A percentile compares a stretch with the other conserved stretches of the same genome.
Conservation (phyloP, 2,329 filamentous ascomycete species). For the Domatiomyces catenatus region DNA sequence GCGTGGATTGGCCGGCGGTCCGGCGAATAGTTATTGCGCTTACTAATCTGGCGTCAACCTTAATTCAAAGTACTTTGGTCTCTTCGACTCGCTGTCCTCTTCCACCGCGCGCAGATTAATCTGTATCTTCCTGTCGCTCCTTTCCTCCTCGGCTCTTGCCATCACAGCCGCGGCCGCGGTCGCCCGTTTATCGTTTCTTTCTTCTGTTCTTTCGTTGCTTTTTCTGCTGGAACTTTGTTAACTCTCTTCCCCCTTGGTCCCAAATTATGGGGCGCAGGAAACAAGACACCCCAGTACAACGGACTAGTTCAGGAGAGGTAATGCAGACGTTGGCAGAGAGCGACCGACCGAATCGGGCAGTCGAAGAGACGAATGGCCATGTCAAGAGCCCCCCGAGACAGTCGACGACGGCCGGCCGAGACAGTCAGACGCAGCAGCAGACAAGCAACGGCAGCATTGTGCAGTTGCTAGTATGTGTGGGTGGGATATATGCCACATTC, state of each 20-base stretch:
- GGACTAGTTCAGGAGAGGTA: constrained; percentile 52
- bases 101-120: neutral
- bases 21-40: neutral
- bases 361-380: constrained; percentile 22
- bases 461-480: constrained; percentile 74
- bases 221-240: no score
- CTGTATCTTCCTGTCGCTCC: neutral
- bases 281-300: constrained; percentile 48
- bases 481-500: constrained; percentile 91
- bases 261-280: constrained; percentile 54
- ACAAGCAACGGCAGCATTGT: constrained; percentile 45
- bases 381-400: constrained; percentile 6
- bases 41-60: no score
- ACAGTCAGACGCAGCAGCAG: neutral
- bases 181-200: neutral
- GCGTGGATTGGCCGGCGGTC: no score
- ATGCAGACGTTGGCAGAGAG: constrained; percentile 28
- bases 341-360: constrained; percentile 14
- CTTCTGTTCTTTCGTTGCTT: neutral
- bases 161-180: no score
- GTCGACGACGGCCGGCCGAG: neutral
- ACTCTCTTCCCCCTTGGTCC: no score
- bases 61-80: no score
- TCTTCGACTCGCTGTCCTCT: neutral
- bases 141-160: neutral